Base-by-base conservation (phyloP, 1,139 yeast genomes). In the Zygoascus hellenicus region DNA sequence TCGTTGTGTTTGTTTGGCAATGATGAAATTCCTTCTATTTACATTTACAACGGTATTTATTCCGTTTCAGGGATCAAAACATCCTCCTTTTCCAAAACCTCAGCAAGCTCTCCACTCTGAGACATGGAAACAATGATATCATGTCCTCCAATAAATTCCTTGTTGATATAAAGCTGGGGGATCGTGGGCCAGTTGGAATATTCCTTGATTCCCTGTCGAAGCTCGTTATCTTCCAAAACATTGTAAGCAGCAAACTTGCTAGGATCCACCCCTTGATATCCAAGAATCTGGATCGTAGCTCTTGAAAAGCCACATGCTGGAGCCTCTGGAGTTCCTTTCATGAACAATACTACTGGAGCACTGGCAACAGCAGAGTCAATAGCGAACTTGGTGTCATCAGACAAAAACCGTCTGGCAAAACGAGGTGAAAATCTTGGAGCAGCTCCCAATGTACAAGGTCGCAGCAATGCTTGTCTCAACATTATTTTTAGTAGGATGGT, bases 261-360 rank as follows among this genome's bases (percentile, higher is more conserved):
- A 5, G 98, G 98, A 66, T 94, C 97, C 30, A 94, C 97, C 49
- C 98, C 98, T 65, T 90, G 95, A 65, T 89, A 94, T 15, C 98
- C 97, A 54, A 94, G 76, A 43, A 89, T 78, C 64, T 88, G 94
- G 57, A 94, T 90, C 14, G 97, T 87, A 46, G 96, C 95, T 62
- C 96, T 79, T 5, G 97, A 89, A 63, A 94, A 94, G 1, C 99
- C 98, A 73, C 99, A 94, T 61, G 89, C 95, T 29, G 99, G 99
- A 50, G 86, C 88, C 61, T 90, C 97, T 1, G 99, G 99, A 1
- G 98, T 94, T 35, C 72, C 72, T 58, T 67, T 67, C 71, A 67
- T 67, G 71, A 90, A 90, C 31, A 94, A 74, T 9, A 94, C 98
- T 11, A 92, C 97, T 14, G 96, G 96, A 1, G 97, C 94, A 13